phyloP scores from a whole-genome alignment of 805 yeast genomes.

The Lachancea quebecensis region DNA sequence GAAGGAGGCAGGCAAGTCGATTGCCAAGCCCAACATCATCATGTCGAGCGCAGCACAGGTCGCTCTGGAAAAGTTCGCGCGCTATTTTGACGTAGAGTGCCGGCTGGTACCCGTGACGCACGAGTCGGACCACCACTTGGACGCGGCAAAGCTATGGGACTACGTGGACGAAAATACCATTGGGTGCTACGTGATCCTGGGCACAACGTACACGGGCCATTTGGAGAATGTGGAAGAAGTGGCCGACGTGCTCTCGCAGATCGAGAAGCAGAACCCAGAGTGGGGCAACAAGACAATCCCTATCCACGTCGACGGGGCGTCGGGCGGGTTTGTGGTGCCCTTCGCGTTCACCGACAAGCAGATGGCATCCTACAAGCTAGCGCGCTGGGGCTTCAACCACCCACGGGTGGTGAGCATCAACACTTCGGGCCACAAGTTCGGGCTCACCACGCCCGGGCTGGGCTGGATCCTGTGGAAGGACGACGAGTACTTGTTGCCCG shows the following conservation, averaged over 20 bases:
- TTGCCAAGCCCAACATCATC: slow-evolving; percentile 68
- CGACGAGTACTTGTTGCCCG: slow-evolving; percentile 54
- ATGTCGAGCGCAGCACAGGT: slow-evolving; percentile 95
- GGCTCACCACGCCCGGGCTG: slow-evolving; percentile 81
- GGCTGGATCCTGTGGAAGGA: slow-evolving; percentile 91
- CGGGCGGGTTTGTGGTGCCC: slow-evolving; percentile 87
- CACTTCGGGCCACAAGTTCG: slow-evolving; percentile 90
- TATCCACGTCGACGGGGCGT: slow-evolving; percentile 91
- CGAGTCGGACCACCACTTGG: slow-evolving; percentile 58
- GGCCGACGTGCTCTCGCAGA: slow-evolving; percentile 57
- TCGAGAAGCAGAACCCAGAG: slow-evolving; percentile 36
- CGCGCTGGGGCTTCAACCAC: slow-evolving; percentile 70
- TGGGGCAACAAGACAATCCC: slow-evolving; percentile 49
- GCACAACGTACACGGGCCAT: slow-evolving; percentile 91
- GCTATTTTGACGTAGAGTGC: slow-evolving; percentile 88
- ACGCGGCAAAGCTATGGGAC: slow-evolving; percentile 50
- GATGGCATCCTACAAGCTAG: slow-evolving; percentile 15
- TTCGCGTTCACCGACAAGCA: slow-evolving; percentile 64
- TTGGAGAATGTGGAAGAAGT: slow-evolving; percentile 70
- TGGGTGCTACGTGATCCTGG: slow-evolving; percentile 81
- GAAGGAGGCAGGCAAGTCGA: slow-evolving; percentile 50
- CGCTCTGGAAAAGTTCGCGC: slow-evolving; percentile 87
- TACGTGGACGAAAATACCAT: slow-evolving; percentile 85
- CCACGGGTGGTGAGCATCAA: slow-evolving; percentile 78
- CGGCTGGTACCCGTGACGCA: slow-evolving; percentile 62